phyloP scores from a whole-genome alignment of 495 filamentous ascomycete genomes.

The Tuber aestivum region DNA sequence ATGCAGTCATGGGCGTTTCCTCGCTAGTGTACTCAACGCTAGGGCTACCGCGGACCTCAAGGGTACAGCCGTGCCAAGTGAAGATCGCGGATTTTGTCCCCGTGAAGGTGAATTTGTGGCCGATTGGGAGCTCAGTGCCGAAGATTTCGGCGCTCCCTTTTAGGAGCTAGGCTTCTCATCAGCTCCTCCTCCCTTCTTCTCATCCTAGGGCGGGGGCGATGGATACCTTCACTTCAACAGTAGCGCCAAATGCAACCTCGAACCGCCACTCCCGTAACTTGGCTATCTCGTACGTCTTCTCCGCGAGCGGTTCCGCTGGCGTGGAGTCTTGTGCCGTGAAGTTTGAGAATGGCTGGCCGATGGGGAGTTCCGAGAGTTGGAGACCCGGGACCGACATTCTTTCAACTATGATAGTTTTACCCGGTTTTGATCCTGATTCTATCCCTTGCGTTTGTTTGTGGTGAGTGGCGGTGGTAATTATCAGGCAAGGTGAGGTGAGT shows the following conservation, averaged over 20 bases:
- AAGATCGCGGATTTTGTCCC: slow-evolving; percentile 81
- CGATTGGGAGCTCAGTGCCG: slow-evolving; percentile 84
- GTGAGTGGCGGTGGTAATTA: background rate
- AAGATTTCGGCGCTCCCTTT: slow-evolving; percentile 88
- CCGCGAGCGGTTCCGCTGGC: slow-evolving; percentile 26
- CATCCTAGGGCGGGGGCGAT: background rate
- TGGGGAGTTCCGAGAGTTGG: slow-evolving; percentile 37
- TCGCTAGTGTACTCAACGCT: slow-evolving; percentile 70
- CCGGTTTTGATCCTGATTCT: background rate
- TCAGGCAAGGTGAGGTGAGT: background rate
- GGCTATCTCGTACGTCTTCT: slow-evolving; percentile 45
- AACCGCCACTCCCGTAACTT: slow-evolving; percentile 79
- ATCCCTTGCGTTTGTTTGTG: background rate
- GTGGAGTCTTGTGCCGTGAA: slow-evolving; percentile 27
- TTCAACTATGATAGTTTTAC: background rate
- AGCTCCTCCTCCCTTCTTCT: background rate
- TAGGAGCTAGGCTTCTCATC: slow-evolving; percentile 51
- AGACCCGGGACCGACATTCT: slow-evolving; percentile 39
- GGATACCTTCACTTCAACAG: slow-evolving; percentile 56
- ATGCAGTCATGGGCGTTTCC: slow-evolving; percentile 75
- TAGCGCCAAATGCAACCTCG: slow-evolving; percentile 65
- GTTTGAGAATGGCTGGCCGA: slow-evolving; percentile 36
- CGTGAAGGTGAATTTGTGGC: slow-evolving; percentile 72
- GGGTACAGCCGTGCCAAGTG: slow-evolving; percentile 79
- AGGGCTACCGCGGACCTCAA: slow-evolving; percentile 63